Base-by-base conservation (phyloP, 2,329 filamentous ascomycete genomes). In the Macroventuria anomochaeta region DNA sequence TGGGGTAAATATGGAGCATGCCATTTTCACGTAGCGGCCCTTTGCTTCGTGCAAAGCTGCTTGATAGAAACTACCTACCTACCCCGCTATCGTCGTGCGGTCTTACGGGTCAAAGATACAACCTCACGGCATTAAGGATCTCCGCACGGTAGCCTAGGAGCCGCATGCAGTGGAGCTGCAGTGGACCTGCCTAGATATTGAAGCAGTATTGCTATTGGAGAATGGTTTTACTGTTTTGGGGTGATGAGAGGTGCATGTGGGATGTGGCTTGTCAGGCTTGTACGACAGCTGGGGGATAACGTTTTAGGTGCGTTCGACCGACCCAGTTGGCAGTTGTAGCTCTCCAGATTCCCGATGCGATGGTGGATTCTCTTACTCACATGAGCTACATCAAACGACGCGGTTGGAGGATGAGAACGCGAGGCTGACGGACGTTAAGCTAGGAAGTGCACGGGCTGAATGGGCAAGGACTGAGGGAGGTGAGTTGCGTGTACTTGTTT, bases 221-320 rank as follows among this genome's bases (percentile, higher is more conserved):
- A 29, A 38, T 50, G 15, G 33, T 25, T 29, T 37, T 38, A 36
- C 41, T 42, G 17, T 33, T 47, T 26, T 34, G 41, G 49, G 17
- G 34, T 46, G 7, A 47, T 38, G 36, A 21, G 37, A 58, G 41
- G 46, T 52, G 46, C 47, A 43, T 40, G 51, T 44, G 46, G 41
- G 39, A 32, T 57, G 57, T 58, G 59, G 61, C 61, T 64, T 56
- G 51, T 41, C 11, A 23, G 33, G 40, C 54, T 57, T 48, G 52
- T 41, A 48, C 53, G 39, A 29, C 38, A 37, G 29, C 54, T 46
- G 17, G 26, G 41, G 28, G 33, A 44, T 47, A 58, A 43, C 37
- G 55, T 58, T 48, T 56, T 31, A 41, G 47, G 21, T 44, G 65
- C 65, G 65, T 41, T 68, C 65, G 65, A 63, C 65, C 65, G 65